Evolutionary conservation across 148 eudicot genomes (phyloP).

Genomic region (Selenicereus undatus): DNA sequence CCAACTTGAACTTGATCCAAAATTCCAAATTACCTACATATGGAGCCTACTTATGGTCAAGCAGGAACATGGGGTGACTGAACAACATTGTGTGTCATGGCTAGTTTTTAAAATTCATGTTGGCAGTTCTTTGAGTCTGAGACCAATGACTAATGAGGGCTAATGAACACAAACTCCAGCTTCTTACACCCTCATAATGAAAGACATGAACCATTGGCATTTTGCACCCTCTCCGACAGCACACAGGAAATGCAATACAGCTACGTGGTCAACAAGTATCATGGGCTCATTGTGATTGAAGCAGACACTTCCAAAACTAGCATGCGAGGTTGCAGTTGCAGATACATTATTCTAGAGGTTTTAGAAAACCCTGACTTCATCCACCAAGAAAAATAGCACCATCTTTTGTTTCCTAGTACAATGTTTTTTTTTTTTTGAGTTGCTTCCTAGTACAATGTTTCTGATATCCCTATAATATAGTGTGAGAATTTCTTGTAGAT

Average conservation of each 20-base stretch:
- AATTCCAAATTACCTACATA: too few relatives aligned
- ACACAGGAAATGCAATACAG: neutral
- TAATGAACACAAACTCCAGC: neutral
- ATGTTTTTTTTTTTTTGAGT: too few relatives aligned
- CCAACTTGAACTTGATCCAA: neutral
- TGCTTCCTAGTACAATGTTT: neutral
- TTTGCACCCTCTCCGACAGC: too few relatives aligned
- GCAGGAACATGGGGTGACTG: neutral
- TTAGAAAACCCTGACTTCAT: neutral
- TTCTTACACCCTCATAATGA: neutral
- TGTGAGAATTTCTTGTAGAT: too few relatives aligned
- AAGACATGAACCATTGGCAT: too few relatives aligned
- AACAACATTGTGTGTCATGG: neutral
- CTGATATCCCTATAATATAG: neutral
- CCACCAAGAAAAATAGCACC: neutral
- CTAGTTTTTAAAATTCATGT: neutral
- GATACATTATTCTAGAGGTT: neutral
- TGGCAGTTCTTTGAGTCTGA: neutral
- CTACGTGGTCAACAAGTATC: neutral
- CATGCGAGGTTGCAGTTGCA: too few relatives aligned
- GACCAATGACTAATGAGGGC: neutral
- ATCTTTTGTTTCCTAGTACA: neutral
- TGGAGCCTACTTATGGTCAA: neutral
- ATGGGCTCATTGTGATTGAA: neutral
- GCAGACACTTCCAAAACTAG: neutral